These are phyloP conservation scores for Backusella circina DNA, from an alignment of 192 early-diverging fungal species.

Conservation along the genomic window DNA sequence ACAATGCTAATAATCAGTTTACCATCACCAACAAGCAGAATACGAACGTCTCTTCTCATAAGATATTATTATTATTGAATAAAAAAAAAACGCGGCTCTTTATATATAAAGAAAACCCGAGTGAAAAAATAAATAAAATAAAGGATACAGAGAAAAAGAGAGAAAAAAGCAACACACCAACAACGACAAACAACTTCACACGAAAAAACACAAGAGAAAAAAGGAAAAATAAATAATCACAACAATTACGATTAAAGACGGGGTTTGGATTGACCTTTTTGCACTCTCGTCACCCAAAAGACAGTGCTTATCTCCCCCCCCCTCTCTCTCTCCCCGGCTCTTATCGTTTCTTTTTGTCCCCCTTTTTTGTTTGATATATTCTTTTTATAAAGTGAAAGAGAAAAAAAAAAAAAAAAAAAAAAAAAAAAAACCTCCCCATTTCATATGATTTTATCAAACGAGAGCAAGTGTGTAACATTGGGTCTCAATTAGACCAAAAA, in stretches of 20 bases:
- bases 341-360: not conserved
- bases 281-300: not conserved
- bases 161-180: not conserved
- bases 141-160: not conserved
- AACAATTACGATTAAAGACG: not conserved
- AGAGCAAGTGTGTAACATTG: no score
- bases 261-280: not conserved
- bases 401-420: no score
- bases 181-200: not conserved
- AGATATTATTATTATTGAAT: not conserved
- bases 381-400: no score
- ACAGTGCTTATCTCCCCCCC: not conserved
- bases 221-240: not conserved
- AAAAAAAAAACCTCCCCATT: no score
- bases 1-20: constrained; percentile 15
- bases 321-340: no score
- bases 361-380: not conserved
- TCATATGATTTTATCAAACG: no score
- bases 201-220: not conserved
- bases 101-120: not conserved
- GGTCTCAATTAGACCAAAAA: no score
- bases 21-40: constrained; percentile 92
- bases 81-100: not conserved
- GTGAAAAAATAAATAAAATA: not conserved
- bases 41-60: constrained; percentile 88